These are phyloP conservation scores for Pythium apleroticum DNA, from an alignment of 352 stramenopile genomes.

Conservation along the genomic window DNA sequence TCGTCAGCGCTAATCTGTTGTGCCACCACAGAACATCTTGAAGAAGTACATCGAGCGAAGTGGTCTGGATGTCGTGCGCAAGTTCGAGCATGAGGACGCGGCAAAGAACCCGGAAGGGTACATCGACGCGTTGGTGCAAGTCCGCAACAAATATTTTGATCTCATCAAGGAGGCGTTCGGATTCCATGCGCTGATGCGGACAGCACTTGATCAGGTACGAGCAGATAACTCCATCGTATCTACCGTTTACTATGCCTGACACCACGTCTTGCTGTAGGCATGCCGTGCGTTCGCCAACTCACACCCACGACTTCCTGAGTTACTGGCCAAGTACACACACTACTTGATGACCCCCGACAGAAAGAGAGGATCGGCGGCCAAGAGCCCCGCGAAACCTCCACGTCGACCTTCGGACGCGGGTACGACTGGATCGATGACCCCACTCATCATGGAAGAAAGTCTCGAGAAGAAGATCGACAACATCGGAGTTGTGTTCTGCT, in stretches of 20 bases:
- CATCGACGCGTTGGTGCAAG: constrained; percentile 81
- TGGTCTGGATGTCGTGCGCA: constrained; percentile 72
- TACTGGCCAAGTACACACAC: constrained; percentile 84
- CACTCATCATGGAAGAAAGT: constrained; percentile 47
- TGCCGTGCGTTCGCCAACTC: constrained; percentile 85
- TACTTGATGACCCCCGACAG: constrained; percentile 83
- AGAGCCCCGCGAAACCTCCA: constrained; percentile 20
- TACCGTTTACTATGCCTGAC: too few species aligned
- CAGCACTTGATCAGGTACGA: constrained; percentile 75
- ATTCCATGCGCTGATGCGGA: constrained; percentile 81
- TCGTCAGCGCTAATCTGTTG: background rate
- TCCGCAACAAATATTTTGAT: constrained; percentile 82
- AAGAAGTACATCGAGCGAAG: constrained; percentile 86
- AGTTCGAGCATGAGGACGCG: constrained; percentile 80
- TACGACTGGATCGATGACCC: constrained; percentile 18
- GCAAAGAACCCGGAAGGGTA: constrained; percentile 81
- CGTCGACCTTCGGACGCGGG: constrained; percentile 1
- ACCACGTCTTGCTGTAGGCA: constrained; percentile 38
- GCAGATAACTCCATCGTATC: too few species aligned
- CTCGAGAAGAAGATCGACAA: constrained; percentile 83
- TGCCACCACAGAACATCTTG: constrained; percentile 62
- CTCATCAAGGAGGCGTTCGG: constrained; percentile 85
- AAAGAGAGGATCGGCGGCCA: constrained; percentile 21
- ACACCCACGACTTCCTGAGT: constrained; percentile 69
- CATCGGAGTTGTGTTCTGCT: constrained; percentile 81